phyloP scores from a whole-genome alignment of 371 early-diverging fungal species.

The Conidiobolus incongruus region DNA sequence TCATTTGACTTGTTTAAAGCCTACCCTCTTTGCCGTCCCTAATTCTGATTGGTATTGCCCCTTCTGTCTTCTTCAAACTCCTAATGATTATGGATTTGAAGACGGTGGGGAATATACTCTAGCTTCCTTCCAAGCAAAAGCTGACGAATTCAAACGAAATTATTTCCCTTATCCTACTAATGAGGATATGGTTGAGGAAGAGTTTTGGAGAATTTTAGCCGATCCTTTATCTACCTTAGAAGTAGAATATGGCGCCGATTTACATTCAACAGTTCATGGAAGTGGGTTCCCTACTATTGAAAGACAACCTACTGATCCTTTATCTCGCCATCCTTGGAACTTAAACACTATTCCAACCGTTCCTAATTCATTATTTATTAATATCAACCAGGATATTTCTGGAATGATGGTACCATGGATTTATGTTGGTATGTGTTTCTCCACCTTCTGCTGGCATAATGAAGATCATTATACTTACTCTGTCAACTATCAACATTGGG shows the following conservation, averaged over 20 bases:
- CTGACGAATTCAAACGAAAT: constrained; percentile 52
- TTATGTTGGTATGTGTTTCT: constrained; percentile 87
- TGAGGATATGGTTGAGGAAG: constrained; percentile 64
- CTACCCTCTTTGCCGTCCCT: constrained; percentile 39
- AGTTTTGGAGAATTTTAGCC: constrained; percentile 84
- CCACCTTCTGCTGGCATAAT: constrained; percentile 93
- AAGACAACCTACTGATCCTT: constrained; percentile 25
- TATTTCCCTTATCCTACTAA: constrained; percentile 23
- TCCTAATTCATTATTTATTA: constrained; percentile 53
- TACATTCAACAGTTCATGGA: constrained; percentile 77
- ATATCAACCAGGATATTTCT: constrained; percentile 53
- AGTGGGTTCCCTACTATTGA: constrained; percentile 48
- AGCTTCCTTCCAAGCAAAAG: constrained; percentile 46
- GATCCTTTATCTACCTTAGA: constrained; percentile 66
- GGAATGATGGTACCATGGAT: constrained; percentile 95
- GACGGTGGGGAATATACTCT: constrained; percentile 58
- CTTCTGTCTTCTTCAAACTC: constrained; percentile 46
- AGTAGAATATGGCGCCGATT: constrained; percentile 88
- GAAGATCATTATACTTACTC: constrained; percentile 92
- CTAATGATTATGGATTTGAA: constrained; percentile 83
- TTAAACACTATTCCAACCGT: constrained; percentile 63
- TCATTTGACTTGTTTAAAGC: constrained; percentile 59
- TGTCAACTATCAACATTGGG: constrained; percentile 89
- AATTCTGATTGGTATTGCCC: constrained; percentile 69
- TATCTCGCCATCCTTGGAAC: constrained; percentile 57